Conservation (phyloP, 257 asterid species). For the Capsicum chinense region DNA sequence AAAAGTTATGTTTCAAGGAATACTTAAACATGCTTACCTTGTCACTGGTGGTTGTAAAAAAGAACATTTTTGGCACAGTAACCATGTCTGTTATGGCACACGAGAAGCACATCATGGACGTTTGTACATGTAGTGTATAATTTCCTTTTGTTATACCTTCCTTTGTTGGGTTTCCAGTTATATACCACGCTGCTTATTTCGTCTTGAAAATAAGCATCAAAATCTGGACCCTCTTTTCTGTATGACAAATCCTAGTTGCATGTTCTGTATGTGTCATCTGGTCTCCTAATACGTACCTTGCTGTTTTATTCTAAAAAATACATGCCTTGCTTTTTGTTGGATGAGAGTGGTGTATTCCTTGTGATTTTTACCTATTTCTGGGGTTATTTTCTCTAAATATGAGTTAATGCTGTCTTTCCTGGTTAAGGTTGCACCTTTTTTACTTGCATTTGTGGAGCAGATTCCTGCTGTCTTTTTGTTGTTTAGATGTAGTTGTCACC, state of each 20-base stretch:
- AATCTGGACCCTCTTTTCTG: neutral
- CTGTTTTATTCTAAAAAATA: neutral
- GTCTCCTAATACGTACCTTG: neutral
- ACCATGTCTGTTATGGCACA: constrained; percentile 1
- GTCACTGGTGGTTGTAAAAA: neutral
- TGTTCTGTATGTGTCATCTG: neutral
- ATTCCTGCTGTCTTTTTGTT: neutral
- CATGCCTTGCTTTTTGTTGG: neutral
- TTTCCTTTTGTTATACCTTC: neutral
- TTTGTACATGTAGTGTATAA: neutral
- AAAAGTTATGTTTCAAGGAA: neutral
- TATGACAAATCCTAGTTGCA: neutral
- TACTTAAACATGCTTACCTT: neutral
- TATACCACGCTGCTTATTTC: constrained; percentile 1
- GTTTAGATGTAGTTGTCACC: neutral
- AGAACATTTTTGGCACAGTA: neutral
- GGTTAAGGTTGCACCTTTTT: neutral
- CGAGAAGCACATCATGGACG: neutral
- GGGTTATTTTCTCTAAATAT: neutral
- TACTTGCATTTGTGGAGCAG: neutral
- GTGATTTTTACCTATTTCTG: neutral
- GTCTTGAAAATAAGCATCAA: neutral
- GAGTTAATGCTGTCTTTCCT: neutral
- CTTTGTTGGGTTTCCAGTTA: neutral
- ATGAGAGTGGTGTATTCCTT: neutral